Percentiles rank a stretch among this genome's conserved stretches.
Conservation (phyloP, 805 yeast genomes). For the Hagleromyces aurorensis region DNA sequence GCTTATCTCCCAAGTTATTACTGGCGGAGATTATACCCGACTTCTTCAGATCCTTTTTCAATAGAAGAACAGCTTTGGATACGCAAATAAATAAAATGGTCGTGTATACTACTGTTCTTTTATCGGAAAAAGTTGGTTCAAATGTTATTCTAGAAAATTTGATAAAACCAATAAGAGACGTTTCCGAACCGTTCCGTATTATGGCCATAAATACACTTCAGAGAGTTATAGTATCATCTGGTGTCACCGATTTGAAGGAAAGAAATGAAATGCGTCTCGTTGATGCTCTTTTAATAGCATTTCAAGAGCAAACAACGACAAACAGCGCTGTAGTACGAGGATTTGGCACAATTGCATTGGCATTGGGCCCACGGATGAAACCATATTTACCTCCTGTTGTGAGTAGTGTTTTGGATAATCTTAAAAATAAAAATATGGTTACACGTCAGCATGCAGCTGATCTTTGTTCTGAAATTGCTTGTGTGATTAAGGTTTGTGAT, state of each 20-base stretch:
- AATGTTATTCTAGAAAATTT: conserved; percentile 50
- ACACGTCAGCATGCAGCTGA: conserved; percentile 83
- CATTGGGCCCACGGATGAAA: conserved; percentile 55
- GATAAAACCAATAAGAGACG: conserved; percentile 61
- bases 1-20: conserved; percentile 44
- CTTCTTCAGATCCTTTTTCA: conserved; percentile 73
- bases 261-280: conserved; percentile 57
- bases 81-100: conserved; percentile 49
- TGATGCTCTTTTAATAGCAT: conserved; percentile 74
- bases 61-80: conserved; percentile 70
- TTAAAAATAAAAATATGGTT: conserved; percentile 62
- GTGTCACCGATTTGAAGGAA: conserved; percentile 53
- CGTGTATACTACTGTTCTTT: conserved; percentile 58
- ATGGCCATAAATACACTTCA: conserved; percentile 72
- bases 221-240: conserved; percentile 42
- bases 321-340: conserved; percentile 51
- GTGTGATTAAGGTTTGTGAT: conserved; percentile 55
- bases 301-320: conserved; percentile 66
- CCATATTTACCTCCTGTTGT: conserved; percentile 70
- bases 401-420: conserved; percentile 60
- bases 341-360: conserved; percentile 52
- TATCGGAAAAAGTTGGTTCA: conserved; percentile 64
- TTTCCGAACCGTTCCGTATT: conserved; percentile 66
- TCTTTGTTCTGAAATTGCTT: conserved; percentile 56
- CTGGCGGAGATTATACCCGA: conserved; percentile 46